phyloP scores from a whole-genome alignment of 192 early-diverging fungal genomes.

The Backusella macrospora region DNA sequence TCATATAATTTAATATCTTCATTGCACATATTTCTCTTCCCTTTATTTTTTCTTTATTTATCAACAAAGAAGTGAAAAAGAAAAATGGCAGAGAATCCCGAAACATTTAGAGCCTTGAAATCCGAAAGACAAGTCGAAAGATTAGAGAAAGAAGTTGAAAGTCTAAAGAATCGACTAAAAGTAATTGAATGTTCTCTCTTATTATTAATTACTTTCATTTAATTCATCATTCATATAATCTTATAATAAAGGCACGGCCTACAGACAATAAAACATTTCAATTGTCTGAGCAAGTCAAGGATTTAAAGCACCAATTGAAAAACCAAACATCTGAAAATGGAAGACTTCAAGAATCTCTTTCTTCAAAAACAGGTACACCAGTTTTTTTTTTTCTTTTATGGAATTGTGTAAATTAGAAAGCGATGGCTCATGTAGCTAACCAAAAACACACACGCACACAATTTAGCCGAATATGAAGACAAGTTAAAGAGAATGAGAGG shows the following conservation, averaged over 20 bases:
- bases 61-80: not conserved
- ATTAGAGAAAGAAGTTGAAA: constrained; percentile 33
- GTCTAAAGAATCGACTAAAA: constrained; percentile 24
- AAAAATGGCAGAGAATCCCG: constrained; percentile 12
- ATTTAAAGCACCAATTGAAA: constrained; percentile 21
- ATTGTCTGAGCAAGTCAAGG: constrained; percentile 32
- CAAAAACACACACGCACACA: not conserved
- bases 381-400: not conserved
- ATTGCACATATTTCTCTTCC: not conserved
- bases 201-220: too few species aligned
- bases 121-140: constrained; percentile 32
- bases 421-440: not conserved
- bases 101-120: constrained; percentile 5
- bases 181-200: not conserved
- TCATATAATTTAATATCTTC: too few species aligned
- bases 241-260: not conserved
- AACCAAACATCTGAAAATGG: constrained; percentile 17
- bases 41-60: too few species aligned
- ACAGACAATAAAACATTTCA: constrained; percentile 28
- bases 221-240: not conserved
- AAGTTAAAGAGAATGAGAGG: constrained; percentile 64
- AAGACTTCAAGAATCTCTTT: constrained; percentile 24
- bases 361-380: constrained; percentile 22
- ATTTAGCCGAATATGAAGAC: constrained; percentile 54
- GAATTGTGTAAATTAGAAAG: not conserved